Evolutionary conservation across 768 basidiomycete genomes (phyloP).

Genomic region (Mycena floridula): DNA sequence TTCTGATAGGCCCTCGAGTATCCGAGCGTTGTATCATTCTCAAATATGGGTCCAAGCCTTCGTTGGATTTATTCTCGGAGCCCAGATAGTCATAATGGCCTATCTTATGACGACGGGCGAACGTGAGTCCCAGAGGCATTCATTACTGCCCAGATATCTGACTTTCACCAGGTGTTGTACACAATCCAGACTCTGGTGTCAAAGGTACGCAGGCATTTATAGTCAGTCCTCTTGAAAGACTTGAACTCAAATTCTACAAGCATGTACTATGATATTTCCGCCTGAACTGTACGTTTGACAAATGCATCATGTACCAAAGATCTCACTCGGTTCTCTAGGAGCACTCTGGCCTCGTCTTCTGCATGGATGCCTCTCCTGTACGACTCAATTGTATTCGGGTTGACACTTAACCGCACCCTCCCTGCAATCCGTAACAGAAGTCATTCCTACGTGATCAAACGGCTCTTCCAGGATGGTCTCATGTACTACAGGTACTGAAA

Average conservation of each 20-base stretch:
- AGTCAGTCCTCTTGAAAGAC: not conserved
- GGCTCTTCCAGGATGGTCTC: conserved; percentile 39
- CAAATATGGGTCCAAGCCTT: not conserved
- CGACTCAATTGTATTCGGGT: conserved; percentile 34
- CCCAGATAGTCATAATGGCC: not conserved
- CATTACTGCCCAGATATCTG: not conserved
- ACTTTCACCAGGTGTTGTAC: not conserved
- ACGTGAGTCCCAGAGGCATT: not conserved
- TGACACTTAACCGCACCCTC: conserved; percentile 32
- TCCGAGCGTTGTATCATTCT: not conserved
- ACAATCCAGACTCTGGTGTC: not conserved
- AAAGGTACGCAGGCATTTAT: not conserved
- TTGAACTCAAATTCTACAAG: not conserved
- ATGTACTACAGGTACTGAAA: conserved; percentile 46
- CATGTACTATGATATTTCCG: not conserved
- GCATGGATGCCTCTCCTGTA: conserved; percentile 47
- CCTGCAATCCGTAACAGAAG: conserved; percentile 8
- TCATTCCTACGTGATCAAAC: conserved; percentile 30
- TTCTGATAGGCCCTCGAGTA: too few relatives aligned
- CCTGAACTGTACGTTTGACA: not conserved
- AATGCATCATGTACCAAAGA: too few relatives aligned
- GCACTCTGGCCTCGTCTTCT: conserved; percentile 35
- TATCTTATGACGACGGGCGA: not conserved
- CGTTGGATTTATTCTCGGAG: not conserved
- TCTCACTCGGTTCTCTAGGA: too few relatives aligned